These are phyloP conservation scores for Oryza coarctata DNA, from an alignment of 176 grass and related monocot species.

Conservation along the genomic window DNA sequence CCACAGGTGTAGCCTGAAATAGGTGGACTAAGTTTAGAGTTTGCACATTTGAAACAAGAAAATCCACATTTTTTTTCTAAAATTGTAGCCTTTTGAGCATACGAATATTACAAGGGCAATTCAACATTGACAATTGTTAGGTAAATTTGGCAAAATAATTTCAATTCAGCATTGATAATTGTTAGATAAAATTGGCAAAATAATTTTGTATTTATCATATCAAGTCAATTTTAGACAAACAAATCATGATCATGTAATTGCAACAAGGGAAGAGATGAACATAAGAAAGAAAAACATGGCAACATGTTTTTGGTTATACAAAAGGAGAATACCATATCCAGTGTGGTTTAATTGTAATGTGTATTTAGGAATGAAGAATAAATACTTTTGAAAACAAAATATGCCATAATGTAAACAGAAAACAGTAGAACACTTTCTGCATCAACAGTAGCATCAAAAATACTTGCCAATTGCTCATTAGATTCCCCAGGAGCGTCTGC, in stretches of 20 bases:
- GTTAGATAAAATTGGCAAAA: no score
- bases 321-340: no score
- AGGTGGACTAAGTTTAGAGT: slow-evolving; percentile 9
- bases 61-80: neutral
- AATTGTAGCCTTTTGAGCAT: neutral
- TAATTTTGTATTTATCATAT: no score
- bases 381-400: neutral
- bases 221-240: neutral
- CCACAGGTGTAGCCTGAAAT: slow-evolving; percentile 42
- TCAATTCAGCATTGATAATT: no score
- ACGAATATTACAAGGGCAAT: neutral
- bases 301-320: neutral
- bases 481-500: slow-evolving; percentile 18
- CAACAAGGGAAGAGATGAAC: neutral
- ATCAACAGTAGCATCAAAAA: slow-evolving; percentile 42
- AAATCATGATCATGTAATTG: neutral
- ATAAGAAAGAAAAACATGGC: neutral
- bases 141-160: neutral
- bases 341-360: no score
- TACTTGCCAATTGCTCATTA: slow-evolving; percentile 27
- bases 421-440: neutral
- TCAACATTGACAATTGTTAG: neutral
- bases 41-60: slow-evolving; percentile 6
- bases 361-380: slow-evolving; percentile 17
- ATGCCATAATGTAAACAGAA: neutral